phyloP scores from a whole-genome alignment of 1,284 basidiomycete genomes.

The Ustilago trichophora region DNA sequence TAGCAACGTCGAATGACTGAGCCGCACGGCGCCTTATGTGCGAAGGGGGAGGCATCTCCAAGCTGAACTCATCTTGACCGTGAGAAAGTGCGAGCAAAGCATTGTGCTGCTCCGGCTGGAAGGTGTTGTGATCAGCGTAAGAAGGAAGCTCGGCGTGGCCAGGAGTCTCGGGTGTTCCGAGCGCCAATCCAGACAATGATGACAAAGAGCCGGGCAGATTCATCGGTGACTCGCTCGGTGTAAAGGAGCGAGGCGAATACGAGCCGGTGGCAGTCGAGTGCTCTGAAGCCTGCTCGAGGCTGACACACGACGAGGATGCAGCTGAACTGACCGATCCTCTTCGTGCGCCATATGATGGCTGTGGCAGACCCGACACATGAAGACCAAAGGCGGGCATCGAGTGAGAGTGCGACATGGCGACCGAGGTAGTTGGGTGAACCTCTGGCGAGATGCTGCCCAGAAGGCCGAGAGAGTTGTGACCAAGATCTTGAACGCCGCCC shows the following conservation, averaged over 20 bases:
- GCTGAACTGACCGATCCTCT: constrained; percentile 42
- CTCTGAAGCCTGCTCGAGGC: constrained; percentile 28
- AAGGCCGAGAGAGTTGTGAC: constrained; percentile 41
- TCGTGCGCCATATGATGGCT: constrained; percentile 12
- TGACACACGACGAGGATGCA: constrained; percentile 39
- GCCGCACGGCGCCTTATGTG: constrained; percentile 26
- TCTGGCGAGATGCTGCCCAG: constrained; percentile 29
- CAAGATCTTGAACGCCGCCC: constrained; percentile 6
- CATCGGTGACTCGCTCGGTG: constrained; percentile 38
- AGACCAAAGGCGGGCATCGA: constrained; percentile 30
- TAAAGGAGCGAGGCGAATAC: constrained; percentile 45
- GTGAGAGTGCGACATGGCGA: constrained; percentile 39
- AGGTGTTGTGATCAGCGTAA: constrained; percentile 19
- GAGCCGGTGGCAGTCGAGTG: constrained; percentile 14
- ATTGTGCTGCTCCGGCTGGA: constrained; percentile 41
- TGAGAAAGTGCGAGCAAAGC: constrained; percentile 38
- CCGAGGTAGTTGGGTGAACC: constrained; percentile 9
- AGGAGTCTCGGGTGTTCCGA: constrained; percentile 32
- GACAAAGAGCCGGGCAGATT: constrained; percentile 39
- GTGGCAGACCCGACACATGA: constrained; percentile 11
- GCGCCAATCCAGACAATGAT: constrained; percentile 41
- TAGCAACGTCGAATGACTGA: constrained; percentile 45
- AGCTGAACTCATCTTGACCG: constrained; percentile 31
- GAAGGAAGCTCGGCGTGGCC: constrained; percentile 21
- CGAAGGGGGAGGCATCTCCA: constrained; percentile 41